Percentiles rank a stretch among this genome's conserved stretches.
phyloP scores from a whole-genome alignment of 2,329 filamentous ascomycete genomes.

The Fragosphaeria purpurea region DNA sequence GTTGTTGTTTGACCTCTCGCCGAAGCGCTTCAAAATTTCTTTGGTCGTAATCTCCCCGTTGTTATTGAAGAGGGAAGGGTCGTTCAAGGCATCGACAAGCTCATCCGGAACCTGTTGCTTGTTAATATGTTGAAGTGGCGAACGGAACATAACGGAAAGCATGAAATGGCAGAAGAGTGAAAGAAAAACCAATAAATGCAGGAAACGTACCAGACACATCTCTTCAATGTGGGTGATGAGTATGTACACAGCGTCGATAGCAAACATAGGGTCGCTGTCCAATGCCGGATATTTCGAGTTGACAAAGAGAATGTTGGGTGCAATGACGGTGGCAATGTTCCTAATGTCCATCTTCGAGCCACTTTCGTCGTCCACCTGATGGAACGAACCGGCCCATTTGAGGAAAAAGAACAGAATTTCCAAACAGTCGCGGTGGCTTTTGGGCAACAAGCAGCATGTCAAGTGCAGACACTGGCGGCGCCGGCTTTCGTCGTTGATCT shows the following conservation, averaged over 20 bases:
- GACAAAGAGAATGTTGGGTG: slow-evolving; percentile 84
- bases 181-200: neutral
- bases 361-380: slow-evolving; percentile 90
- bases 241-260: slow-evolving; percentile 85
- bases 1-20: slow-evolving; percentile 50
- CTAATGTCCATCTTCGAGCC: slow-evolving; percentile 99
- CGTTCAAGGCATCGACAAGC: slow-evolving; percentile 73
- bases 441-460: slow-evolving; percentile 84
- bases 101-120: slow-evolving; percentile 75
- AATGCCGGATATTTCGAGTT: slow-evolving; percentile 54
- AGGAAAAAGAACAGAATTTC: slow-evolving; percentile 94
- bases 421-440: slow-evolving; percentile 83
- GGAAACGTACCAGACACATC: slow-evolving; percentile 79
- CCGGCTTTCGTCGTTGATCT: slow-evolving; percentile 72
- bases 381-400: slow-evolving; percentile 95
- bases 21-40: slow-evolving; percentile 90
- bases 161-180: neutral
- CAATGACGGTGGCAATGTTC: slow-evolving; percentile 94
- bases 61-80: slow-evolving; percentile 71
- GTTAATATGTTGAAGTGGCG: slow-evolving; percentile 11
- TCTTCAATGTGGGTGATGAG: slow-evolving; percentile 89
- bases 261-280: slow-evolving; percentile 82
- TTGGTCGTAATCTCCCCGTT: slow-evolving; percentile 88
- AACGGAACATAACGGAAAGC: neutral
- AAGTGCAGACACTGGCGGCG: slow-evolving; percentile 80